Percentiles rank a stretch among this genome's conserved stretches.
Evolutionary conservation across 441 rosid genomes (phyloP).

Genomic region (Populus hybrid): DNA sequence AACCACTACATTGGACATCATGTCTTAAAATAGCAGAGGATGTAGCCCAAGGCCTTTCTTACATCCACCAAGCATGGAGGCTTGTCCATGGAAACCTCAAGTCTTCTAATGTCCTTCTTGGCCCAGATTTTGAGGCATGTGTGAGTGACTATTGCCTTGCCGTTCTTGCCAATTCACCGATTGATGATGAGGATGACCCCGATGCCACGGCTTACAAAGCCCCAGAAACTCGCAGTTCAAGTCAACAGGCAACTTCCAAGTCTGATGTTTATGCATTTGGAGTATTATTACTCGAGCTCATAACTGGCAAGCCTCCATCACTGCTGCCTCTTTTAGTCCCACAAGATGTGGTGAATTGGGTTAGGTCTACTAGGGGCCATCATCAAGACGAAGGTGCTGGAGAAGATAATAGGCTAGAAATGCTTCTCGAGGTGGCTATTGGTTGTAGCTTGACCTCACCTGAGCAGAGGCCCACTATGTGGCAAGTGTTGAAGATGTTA

Average conservation of each 20-base stretch:
- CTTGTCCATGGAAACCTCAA: conserved; percentile 82
- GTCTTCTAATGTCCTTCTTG: conserved; percentile 75
- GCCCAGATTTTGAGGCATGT: conserved; percentile 83
- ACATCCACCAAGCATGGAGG: conserved; percentile 74
- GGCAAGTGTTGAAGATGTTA: conserved; percentile 83
- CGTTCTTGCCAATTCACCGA: conserved; percentile 41
- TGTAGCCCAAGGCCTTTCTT: conserved; percentile 77
- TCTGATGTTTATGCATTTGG: conserved; percentile 83
- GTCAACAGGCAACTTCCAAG: conserved; percentile 44
- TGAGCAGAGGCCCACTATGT: conserved; percentile 79
- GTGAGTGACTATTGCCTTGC: conserved; percentile 71
- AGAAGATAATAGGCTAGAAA: conserved; percentile 55
- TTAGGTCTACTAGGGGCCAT: conserved; percentile 35
- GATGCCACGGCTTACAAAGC: conserved; percentile 58
- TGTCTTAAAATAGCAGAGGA: conserved; percentile 95
- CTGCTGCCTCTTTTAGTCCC: conserved; percentile 59
- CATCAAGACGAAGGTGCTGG: conserved; percentile 46
- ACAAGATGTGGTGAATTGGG: conserved; percentile 65
- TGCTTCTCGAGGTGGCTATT: conserved; percentile 75
- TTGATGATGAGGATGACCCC: conserved; percentile 36
- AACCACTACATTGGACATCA: conserved; percentile 95
- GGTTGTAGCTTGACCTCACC: conserved; percentile 69
- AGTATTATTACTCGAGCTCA: conserved; percentile 70
- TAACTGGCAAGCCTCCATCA: conserved; percentile 67
- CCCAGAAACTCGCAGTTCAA: conserved; percentile 62